Evolutionary conservation across 2,329 filamentous ascomycete species (phyloP).

Genomic region (Leptographium procerum): DNA sequence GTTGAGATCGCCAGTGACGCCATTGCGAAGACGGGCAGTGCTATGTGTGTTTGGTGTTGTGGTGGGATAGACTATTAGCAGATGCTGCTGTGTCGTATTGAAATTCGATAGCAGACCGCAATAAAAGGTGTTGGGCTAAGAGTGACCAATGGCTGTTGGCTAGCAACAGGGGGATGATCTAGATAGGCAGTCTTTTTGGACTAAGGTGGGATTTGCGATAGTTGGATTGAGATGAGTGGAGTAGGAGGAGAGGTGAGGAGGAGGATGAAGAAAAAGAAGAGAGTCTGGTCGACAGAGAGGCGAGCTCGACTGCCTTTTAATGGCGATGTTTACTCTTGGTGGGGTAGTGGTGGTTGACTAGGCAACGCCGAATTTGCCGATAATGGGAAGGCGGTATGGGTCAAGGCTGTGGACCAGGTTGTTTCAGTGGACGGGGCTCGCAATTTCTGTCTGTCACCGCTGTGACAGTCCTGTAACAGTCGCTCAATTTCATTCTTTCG

Average conservation of each 20-base stretch:
- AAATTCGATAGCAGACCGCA: neutral
- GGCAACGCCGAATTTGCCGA: conserved; percentile 3
- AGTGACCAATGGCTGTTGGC: neutral
- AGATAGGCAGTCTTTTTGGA: conserved; percentile 6
- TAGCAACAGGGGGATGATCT: neutral
- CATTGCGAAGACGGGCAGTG: conserved; percentile 42
- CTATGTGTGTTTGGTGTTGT: conserved; percentile 25
- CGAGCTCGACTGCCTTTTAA: conserved; percentile 12
- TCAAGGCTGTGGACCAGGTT: neutral
- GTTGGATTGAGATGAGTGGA: conserved; percentile 8
- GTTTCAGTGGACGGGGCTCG: neutral
- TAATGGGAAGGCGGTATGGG: neutral
- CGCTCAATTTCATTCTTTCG: too few relatives aligned
- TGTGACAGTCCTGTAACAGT: neutral
- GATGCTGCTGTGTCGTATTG: conserved; percentile 22
- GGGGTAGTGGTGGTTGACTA: neutral
- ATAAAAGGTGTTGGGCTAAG: neutral
- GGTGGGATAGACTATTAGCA: conserved; percentile 15
- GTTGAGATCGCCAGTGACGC: conserved; percentile 73
- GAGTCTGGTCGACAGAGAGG: neutral
- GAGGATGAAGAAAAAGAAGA: conserved; percentile 13
- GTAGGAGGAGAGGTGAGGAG: conserved; percentile 13
- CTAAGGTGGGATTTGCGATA: neutral
- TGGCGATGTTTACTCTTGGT: conserved; percentile 13
- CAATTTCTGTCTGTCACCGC: neutral